These are phyloP conservation scores for Macrolepiota fuliginosa DNA, from an alignment of 768 basidiomycete species.

Conservation along the genomic window DNA sequence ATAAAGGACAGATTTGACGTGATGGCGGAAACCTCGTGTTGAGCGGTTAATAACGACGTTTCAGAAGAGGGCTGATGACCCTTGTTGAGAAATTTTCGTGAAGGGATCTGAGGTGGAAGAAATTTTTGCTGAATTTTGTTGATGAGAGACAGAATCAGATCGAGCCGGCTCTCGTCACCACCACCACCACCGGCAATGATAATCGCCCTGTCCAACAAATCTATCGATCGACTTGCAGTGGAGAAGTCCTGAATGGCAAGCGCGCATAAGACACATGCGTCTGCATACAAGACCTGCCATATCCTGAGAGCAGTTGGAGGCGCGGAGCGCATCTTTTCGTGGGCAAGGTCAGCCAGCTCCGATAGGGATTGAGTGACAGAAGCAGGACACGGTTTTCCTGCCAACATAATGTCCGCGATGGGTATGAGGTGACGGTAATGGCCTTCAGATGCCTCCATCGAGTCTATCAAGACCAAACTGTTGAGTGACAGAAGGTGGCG, in stretches of 20 bases:
- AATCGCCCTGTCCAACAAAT: slow-evolving; percentile 72
- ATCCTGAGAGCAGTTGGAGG: slow-evolving; percentile 28
- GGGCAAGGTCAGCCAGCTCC: slow-evolving; percentile 42
- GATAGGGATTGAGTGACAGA: slow-evolving; percentile 26
- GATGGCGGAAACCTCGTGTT: slow-evolving; percentile 38
- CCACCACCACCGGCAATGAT: slow-evolving; percentile 82
- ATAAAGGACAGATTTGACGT: slow-evolving; percentile 53
- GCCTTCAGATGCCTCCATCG: background rate
- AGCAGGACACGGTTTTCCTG: background rate
- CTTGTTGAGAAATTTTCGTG: slow-evolving; percentile 3
- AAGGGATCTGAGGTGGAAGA: slow-evolving; percentile 8
- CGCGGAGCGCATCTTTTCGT: slow-evolving; percentile 48
- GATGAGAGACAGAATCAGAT: slow-evolving; percentile 66
- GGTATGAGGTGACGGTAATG: background rate
- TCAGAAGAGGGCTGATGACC: background rate
- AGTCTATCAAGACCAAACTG: background rate
- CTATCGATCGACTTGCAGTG: slow-evolving; percentile 38
- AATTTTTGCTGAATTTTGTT: slow-evolving; percentile 45
- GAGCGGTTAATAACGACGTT: slow-evolving; percentile 19
- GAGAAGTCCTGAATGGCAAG: slow-evolving; percentile 28
- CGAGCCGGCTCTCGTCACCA: slow-evolving; percentile 55
- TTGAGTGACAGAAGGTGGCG: background rate
- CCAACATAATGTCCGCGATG: background rate
- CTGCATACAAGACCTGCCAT: slow-evolving; percentile 77
- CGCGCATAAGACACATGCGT: slow-evolving; percentile 61